Conservation (phyloP, 2,329 filamentous ascomycete genomes). For the Aspergillus amoenus region DNA sequence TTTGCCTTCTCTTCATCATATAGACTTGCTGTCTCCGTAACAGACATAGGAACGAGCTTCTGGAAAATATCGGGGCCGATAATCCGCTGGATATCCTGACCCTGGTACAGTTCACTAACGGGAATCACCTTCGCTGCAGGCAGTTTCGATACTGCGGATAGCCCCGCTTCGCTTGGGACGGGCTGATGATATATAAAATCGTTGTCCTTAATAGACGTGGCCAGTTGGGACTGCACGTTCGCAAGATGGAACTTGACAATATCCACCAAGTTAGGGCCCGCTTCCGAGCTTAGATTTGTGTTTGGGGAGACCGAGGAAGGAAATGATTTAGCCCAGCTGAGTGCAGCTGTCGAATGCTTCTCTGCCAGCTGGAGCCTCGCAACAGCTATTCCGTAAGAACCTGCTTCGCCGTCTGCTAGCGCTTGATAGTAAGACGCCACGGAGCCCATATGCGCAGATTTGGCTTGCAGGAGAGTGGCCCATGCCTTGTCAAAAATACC, state of each 20-base stretch:
- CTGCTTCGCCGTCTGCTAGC: constrained; percentile 83
- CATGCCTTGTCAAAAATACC: constrained; percentile 94
- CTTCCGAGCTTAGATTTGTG: constrained; percentile 81
- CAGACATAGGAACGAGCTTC: constrained; percentile 92
- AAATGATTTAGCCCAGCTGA: constrained; percentile 73
- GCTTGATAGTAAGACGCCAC: constrained; percentile 93
- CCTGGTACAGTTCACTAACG: constrained; percentile 92
- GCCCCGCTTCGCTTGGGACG: constrained; percentile 78
- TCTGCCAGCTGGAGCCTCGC: constrained; percentile 81
- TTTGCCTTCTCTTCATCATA: constrained; percentile 99
- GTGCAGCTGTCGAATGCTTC: constrained; percentile 73
- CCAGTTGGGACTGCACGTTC: constrained; percentile 76
- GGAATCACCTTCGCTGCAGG: constrained; percentile 96
- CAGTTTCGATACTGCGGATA: constrained; percentile 81
- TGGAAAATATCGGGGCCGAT: constrained; percentile 96
- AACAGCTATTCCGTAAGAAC: constrained; percentile 81
- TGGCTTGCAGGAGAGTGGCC: constrained; percentile 70
- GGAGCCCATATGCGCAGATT: constrained; percentile 78
- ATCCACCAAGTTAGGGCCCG: constrained; percentile 70
- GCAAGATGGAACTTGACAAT: constrained; percentile 79
- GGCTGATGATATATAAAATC: constrained; percentile 98
- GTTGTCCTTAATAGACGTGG: constrained; percentile 81
- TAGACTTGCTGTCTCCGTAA: constrained; percentile 93
- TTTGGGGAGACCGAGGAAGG: constrained; percentile 75
- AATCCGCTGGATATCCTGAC: constrained; percentile 94